Base-by-base conservation (phyloP, 2,329 filamentous ascomycete genomes). In the Clarireedia sp. region DNA sequence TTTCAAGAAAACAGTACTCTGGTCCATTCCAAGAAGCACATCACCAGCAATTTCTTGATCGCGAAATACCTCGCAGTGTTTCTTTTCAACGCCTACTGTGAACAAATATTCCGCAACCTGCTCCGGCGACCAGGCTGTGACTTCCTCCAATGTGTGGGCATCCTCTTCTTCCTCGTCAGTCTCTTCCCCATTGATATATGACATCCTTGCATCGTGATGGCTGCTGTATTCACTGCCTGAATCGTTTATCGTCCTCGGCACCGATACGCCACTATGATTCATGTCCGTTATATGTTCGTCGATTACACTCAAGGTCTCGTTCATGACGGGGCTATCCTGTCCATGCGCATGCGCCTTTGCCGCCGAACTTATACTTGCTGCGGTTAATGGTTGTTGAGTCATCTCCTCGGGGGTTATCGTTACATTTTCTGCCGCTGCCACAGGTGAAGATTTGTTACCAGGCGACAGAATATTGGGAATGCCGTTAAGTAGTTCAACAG, bases 21-120 rank as follows among this genome's bases (percentile, higher is more conserved):
- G 92, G 65, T 96, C 90, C 89, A 97, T 95, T 52, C 89, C 89
- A 51, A 99, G 74, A 40, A 99, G 74, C 3, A 97, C 92, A 65
- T 97, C 91, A 48, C 94, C 94, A 2, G 88, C 86, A 56, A 99
- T 97, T 70, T 99, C 94, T 71, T 99, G 92, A 66, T 97, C 91
- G 63, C 86, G 79, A 66, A 99, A 99, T 3, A 97, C 89, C 62
- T 95, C 87, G 68, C 94, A 99, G 64, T 97, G 92, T 63, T 85
- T 85, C 65, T 86, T 83, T 69, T 97, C 92, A 7, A 97, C 87
- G 6, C 90, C 91, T 3, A 83, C 75, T 1, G 87, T 87, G 63
- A 94, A 91, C 41, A 99, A 76, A 68, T 95, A 92, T 65, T 95
- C 89, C 33, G 92, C 89, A 19, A 96, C 92, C 59, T 94, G 83